Evolutionary conservation across 306 rosid species (phyloP), one percentile per base, ranked within the genome.

Genomic region (Dryas octopetala): DNA sequence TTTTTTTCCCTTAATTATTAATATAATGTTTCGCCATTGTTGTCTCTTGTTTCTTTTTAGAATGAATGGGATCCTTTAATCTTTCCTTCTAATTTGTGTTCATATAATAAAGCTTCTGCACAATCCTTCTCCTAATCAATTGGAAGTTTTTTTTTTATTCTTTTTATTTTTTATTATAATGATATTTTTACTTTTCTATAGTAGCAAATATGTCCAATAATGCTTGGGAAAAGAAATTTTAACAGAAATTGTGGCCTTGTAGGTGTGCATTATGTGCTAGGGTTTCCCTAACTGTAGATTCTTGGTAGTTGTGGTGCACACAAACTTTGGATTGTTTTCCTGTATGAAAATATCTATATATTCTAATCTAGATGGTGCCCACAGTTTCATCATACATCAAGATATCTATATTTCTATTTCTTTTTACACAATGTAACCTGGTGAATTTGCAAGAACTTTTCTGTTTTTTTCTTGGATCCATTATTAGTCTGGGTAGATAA

Each of bases 41-140:
- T 68, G n/a, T 78, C 55, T 26, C 62, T 67, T 73, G 67, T 57
- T 52, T 19, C 38, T 77, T 48, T 53, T 82, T 46, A 76, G 69
- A 66, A 66, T 51, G 62, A 43, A 47, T 67, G 66, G 80, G 63
- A 55, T 54, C 55, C 23, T 45, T 70, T 53, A 60, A 15, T n/a
- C 48, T 73, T 61, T 68, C 75, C 57, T 51, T 61, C 64, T 10
- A 48, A 64, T 55, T 48, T 71, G n/a, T 59, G 54, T 62, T 53
- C 62, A 1, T 72, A n/a, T 47, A 51, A 72, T 51, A 72, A 60
- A 45, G 12, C 14, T 73, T 46, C 17, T 68, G 50, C 67, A 17
- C 41, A 50, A 15, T 38, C n/a, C 44, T 10, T 59, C 41, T 10
- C 64, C 66, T 66, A 4, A 53, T 58, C 57, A 19, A 38, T 49